These are phyloP conservation scores for Vigna mungo DNA, from an alignment of 306 rosid species.

Conservation along the genomic window DNA sequence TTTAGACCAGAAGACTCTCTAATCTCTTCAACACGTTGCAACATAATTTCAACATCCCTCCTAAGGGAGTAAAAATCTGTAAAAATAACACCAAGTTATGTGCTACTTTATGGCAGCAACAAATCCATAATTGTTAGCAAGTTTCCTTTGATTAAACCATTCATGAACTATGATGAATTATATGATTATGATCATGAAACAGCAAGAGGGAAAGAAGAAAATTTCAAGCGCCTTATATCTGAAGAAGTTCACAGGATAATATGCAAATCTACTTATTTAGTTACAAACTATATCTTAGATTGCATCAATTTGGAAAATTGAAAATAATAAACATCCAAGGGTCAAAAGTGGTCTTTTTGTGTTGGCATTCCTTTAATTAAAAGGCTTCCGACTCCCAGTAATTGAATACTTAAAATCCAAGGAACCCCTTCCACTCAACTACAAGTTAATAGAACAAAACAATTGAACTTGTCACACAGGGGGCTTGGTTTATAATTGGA, in stretches of 20 bases:
- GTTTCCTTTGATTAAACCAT: slow-evolving; percentile 18
- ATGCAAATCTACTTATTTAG: slow-evolving; percentile 20
- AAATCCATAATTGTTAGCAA: slow-evolving; percentile 29
- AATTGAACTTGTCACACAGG: background rate
- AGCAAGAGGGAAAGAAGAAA: slow-evolving; percentile 11
- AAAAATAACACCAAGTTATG: slow-evolving; percentile 28
- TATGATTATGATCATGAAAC: slow-evolving; percentile 3
- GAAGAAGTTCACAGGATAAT: slow-evolving; percentile 30
- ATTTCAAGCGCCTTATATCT: background rate
- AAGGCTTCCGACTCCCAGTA: slow-evolving; percentile 12
- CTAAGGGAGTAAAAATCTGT: slow-evolving; percentile 89
- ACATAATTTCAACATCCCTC: slow-evolving; percentile 69
- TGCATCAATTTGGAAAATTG: background rate
- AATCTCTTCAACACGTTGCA: slow-evolving; percentile 78
- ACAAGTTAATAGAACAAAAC: background rate
- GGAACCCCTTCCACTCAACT: slow-evolving; percentile 15
- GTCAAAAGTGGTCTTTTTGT: background rate
- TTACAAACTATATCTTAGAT: slow-evolving; percentile 29
- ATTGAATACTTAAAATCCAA: slow-evolving; percentile 16
- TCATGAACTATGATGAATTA: background rate
- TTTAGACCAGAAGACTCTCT: slow-evolving; percentile 73
- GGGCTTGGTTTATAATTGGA: background rate
- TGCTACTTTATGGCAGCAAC: slow-evolving; percentile 16
- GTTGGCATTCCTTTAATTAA: slow-evolving; percentile 23
- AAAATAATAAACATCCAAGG: background rate